Evolutionary conservation across 2,329 filamentous ascomycete genomes (phyloP), one percentile per base, ranked within the genome.

Genomic region (Furcasterigmium furcatum): DNA sequence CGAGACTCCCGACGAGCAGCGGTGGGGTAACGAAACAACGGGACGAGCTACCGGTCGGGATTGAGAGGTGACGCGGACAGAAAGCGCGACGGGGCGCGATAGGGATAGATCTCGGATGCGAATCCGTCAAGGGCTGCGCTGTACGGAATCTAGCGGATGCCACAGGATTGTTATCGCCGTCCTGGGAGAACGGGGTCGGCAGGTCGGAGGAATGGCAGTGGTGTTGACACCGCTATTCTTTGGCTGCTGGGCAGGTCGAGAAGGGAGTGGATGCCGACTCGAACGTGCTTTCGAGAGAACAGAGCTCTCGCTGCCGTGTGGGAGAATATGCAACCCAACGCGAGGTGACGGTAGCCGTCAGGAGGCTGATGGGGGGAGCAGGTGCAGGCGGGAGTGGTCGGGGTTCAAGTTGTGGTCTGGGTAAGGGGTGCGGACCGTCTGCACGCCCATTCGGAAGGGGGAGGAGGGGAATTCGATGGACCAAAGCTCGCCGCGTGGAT

Each of bases 21-120:
- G 21, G 41, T 36, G 41, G 41, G 41, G 41, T 43, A 38, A 43
- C 24, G 36, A 25, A 39, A n/a, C 20, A 39, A 39, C 22, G 7
- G 19, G 36, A 38, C 22, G 36, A 16, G 30, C 12, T n/a, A 13
- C 10, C 30, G 30, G 24, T 27, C 24, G 24, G 24, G 24, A 27
- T 12, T 27, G 7, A 12, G 24, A 27, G 24, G 24, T 27, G 24
- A 27, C 24, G 24, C 24, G 24, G 12, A 27, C 12, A 12, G 24
- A 7, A 27, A 12, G 24, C 24, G 24, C 8, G 34, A 9, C 18
- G n/a, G n/a, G n/a, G 34, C 34, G 34, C 34, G 34, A 16, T 14
- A 16, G n/a, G 9, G 34, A 19, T 19, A 16, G 16, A 19, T 36
- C 34, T 10, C n/a, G 18, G 16, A 36, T 36, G 34, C 34, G 19